Base-by-base conservation (phyloP, 805 yeast species). In the Candida tibetensis region DNA sequence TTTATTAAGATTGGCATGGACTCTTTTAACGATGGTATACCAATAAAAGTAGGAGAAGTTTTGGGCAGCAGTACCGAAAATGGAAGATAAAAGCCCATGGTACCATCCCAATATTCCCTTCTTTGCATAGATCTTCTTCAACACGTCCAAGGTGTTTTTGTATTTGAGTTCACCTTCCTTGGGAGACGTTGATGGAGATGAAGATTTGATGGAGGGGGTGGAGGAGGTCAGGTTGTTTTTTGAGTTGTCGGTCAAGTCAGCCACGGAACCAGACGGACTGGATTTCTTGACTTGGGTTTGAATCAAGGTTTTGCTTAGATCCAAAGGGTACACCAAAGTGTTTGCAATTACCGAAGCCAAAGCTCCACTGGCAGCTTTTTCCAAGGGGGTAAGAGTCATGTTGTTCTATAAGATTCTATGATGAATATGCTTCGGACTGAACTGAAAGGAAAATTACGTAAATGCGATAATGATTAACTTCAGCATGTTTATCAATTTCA, bases 1-100 rank as follows among this genome's bases (percentile, higher is more conserved):
- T 42, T 57, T 58, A 36, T 66, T 42, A 33, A 62, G 40, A 34
- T 60, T 64, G 42, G 74, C 69, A 60, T 78, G 81, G 13, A 72
- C 60, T 37, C 74, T 71, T 45, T 86, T 76, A 13, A 85, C 79
- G 28, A 84, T 63, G 4, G 89, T 81, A 60, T 87, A 87, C 93
- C 95, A 87, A 61, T 85, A 87, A 59, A 87, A 87, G 60, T 87
- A 87, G 21, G 87, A 81, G 55, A 87, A 87, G 49, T 82, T 83
- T 54, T 85, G 86, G 6, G 84, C 77, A 2, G 90, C 89, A 8
- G 81, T 77, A 2, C 89, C 88, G 14, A 81, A 51, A 29, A 85
- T 62, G 1, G 85, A 76, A 1, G 89, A 79, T 2, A 76, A 62
- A 32, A 86, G 60, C 1, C 95, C 95, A 46, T 75, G 77, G 62